phyloP scores from a whole-genome alignment of 2,329 filamentous ascomycete genomes.

The Lasiodiplodia citricola region DNA sequence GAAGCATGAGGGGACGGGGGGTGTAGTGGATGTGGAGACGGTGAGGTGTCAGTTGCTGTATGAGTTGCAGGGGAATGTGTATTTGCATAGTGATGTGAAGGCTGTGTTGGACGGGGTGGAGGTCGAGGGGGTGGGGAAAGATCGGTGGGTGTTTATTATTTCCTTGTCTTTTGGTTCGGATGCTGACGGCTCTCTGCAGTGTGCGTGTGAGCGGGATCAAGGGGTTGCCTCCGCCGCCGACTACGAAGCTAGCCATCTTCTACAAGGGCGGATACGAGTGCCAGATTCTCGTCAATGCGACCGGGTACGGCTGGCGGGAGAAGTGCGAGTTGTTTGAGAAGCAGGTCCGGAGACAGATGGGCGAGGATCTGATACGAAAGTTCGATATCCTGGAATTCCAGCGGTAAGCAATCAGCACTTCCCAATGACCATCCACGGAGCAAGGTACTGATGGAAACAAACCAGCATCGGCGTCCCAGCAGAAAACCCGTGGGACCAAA shows the following conservation, averaged over 20 bases:
- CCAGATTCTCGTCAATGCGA: slow-evolving; percentile 43
- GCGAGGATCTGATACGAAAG: slow-evolving; percentile 1
- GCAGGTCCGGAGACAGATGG: slow-evolving; percentile 26
- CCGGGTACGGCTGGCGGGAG: slow-evolving; percentile 30
- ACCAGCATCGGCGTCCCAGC: slow-evolving; percentile 31
- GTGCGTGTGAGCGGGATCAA: slow-evolving; percentile 47
- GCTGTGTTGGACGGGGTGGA: slow-evolving; percentile 45
- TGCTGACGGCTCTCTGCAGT: slow-evolving; percentile 15
- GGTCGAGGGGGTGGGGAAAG: slow-evolving; percentile 38
- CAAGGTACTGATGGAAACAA: neutral
- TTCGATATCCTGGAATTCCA: slow-evolving; percentile 26
- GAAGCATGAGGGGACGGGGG: slow-evolving; percentile 47
- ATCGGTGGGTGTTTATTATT: slow-evolving; percentile 30
- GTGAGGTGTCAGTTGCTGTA: slow-evolving; percentile 52
- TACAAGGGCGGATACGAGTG: slow-evolving; percentile 47
- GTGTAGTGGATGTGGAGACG: slow-evolving; percentile 42
- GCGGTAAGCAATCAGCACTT: neutral
- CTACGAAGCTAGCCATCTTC: slow-evolving; percentile 49
- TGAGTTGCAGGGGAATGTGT: slow-evolving; percentile 53
- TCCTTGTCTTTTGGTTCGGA: neutral
- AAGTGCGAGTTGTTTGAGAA: slow-evolving; percentile 22
- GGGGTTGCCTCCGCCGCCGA: slow-evolving; percentile 47
- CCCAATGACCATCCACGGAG: neutral
- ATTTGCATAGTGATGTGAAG: slow-evolving; percentile 53
- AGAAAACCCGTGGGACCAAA: slow-evolving; percentile 36